phyloP scores from a whole-genome alignment of 2,329 filamentous ascomycete genomes.

The Sporothrix brunneoviolacea region DNA sequence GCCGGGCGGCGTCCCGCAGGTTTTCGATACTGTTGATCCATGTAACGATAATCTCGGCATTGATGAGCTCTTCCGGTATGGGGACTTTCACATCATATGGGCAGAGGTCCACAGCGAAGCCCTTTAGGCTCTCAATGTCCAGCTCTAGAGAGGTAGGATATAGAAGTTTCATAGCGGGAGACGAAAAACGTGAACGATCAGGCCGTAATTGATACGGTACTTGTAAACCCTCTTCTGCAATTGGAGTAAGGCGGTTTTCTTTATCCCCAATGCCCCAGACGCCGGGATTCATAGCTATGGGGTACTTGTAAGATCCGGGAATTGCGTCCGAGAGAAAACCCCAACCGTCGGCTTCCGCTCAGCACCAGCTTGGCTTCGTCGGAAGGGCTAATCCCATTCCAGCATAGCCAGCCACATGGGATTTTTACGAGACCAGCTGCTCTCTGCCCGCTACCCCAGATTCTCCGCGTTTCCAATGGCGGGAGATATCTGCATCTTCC shows the following conservation, averaged over 20 bases:
- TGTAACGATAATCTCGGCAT: conserved; percentile 39
- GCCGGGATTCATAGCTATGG: no score
- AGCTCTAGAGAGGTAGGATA: conserved; percentile 21
- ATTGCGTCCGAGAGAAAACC: no score
- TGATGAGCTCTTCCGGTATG: conserved; percentile 35
- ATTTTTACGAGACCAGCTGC: no score
- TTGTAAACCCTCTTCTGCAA: background rate
- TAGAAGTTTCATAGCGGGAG: conserved; percentile 19
- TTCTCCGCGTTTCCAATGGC: no score
- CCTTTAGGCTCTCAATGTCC: conserved; percentile 17
- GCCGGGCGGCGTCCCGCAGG: conserved; percentile 36
- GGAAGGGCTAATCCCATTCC: background rate
- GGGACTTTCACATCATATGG: conserved; percentile 31
- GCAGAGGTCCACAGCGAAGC: conserved; percentile 22
- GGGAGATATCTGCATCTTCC: no score
- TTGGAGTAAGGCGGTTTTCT: no score
- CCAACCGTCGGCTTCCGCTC: background rate
- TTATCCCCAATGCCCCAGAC: no score
- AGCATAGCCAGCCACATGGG: no score
- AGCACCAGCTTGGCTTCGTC: background rate
- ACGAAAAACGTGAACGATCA: no score
- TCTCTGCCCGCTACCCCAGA: no score
- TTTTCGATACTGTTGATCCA: conserved; percentile 37
- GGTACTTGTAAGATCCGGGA: no score
- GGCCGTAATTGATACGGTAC: no score